Conservation (phyloP, 495 filamentous ascomycete genomes). For the Aspergillus conjunctus region DNA sequence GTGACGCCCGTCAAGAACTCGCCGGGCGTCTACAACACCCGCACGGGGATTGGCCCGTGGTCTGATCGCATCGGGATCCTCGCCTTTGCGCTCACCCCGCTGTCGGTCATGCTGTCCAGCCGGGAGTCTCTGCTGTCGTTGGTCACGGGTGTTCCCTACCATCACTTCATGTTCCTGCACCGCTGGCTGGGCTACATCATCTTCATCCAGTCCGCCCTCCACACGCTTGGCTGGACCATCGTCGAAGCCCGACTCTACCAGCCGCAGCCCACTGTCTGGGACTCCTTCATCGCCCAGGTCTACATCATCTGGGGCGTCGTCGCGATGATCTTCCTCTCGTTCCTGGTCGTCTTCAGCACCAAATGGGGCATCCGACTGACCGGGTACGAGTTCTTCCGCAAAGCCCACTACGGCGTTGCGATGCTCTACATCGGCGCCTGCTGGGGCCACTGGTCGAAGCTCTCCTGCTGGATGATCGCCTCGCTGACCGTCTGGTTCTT, state of each 20-base stretch:
- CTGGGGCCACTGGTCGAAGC: slow-evolving; percentile 66
- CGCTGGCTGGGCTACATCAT: slow-evolving; percentile 67
- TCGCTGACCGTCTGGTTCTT: slow-evolving; percentile 58
- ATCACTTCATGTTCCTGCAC: slow-evolving; percentile 70
- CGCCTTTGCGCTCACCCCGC: slow-evolving; percentile 67
- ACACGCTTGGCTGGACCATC: slow-evolving; percentile 67
- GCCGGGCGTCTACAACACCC: slow-evolving; percentile 53
- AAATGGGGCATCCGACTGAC: slow-evolving; percentile 58
- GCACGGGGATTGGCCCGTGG: slow-evolving; percentile 61
- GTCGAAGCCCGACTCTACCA: slow-evolving; percentile 63
- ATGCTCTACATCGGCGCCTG: slow-evolving; percentile 67
- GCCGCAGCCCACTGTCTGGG: slow-evolving; percentile 60
- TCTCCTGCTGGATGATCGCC: slow-evolving; percentile 64
- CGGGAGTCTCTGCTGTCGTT: slow-evolving; percentile 63
- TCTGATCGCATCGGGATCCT: slow-evolving; percentile 62
- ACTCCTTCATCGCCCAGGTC: slow-evolving; percentile 50
- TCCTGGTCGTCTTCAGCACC: slow-evolving; percentile 57
- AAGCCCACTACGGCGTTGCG: slow-evolving; percentile 63
- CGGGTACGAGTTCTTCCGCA: slow-evolving; percentile 68
- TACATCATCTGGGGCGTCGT: slow-evolving; percentile 70
- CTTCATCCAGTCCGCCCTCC: slow-evolving; percentile 59
- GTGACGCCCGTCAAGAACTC: slow-evolving; percentile 56
- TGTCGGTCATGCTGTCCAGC: slow-evolving; percentile 59
- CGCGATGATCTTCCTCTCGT: slow-evolving; percentile 58
- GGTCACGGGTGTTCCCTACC: slow-evolving; percentile 66